phyloP scores from a whole-genome alignment of 495 filamentous ascomycete species.

The Aspergillus kassunensis region DNA sequence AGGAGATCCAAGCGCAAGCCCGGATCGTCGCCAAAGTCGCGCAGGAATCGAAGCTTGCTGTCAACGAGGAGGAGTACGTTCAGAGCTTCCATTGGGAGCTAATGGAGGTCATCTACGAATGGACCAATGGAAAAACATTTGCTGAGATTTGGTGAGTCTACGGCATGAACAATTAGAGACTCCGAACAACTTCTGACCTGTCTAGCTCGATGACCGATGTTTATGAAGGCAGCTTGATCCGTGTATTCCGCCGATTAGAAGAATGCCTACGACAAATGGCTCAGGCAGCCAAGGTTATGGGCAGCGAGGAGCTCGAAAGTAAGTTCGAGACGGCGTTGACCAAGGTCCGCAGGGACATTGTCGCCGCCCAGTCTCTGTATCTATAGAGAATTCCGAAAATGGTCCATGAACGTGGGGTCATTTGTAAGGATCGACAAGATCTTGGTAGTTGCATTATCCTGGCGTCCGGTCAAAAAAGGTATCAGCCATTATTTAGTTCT shows the following conservation, averaged over 20 bases:
- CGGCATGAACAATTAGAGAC: neutral
- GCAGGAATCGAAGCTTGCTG: slow-evolving; percentile 80
- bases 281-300: slow-evolving; percentile 97
- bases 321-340: slow-evolving; percentile 81
- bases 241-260: slow-evolving; percentile 90
- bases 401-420: no score
- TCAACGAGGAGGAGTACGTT: slow-evolving; percentile 92
- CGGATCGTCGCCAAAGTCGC: slow-evolving; percentile 86
- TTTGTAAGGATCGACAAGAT: no score
- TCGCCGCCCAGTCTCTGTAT: slow-evolving; percentile 89
- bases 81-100: slow-evolving; percentile 83
- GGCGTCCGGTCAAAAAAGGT: slow-evolving; percentile 21
- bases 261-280: slow-evolving; percentile 96
- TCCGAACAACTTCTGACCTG: slow-evolving; percentile 6
- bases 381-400: slow-evolving; percentile 54
- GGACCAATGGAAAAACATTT: slow-evolving; percentile 90
- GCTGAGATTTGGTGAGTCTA: slow-evolving; percentile 83
- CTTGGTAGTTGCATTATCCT: slow-evolving; percentile 22
- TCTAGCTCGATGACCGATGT: slow-evolving; percentile 94
- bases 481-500: slow-evolving; percentile 12
- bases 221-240: slow-evolving; percentile 93
- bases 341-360: slow-evolving; percentile 87
- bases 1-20: slow-evolving; percentile 80
- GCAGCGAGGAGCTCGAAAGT: slow-evolving; percentile 82
- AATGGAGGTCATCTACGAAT: slow-evolving; percentile 94